phyloP scores from a whole-genome alignment of 306 rosid genomes.

The Senna siamea region DNA sequence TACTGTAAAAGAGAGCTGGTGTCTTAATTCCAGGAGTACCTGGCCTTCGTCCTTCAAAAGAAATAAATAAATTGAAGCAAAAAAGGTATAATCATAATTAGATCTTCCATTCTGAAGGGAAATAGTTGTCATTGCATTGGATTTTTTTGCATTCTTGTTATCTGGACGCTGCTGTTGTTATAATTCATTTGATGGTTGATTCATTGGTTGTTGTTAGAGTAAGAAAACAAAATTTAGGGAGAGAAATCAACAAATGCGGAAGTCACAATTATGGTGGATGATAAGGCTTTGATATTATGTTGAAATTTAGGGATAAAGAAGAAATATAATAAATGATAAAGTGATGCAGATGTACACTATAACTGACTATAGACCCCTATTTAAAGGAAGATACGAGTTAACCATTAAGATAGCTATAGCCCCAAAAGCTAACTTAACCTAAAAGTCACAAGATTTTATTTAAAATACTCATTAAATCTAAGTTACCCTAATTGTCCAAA shows the following conservation, averaged over 20 bases:
- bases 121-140: background rate
- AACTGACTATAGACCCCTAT: background rate
- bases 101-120: slow-evolving; percentile 1
- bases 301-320: background rate
- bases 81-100: background rate
- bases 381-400: background rate
- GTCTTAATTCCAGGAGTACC: slow-evolving; percentile 9
- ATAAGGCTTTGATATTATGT: background rate
- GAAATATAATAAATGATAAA: background rate
- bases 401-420: too few relatives aligned
- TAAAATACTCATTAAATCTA: too few relatives aligned
- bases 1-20: slow-evolving; percentile 2
- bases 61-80: slow-evolving; percentile 25
- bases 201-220: background rate
- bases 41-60: background rate
- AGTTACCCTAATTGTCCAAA: background rate
- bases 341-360: too few relatives aligned
- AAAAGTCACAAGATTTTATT: too few relatives aligned
- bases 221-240: background rate
- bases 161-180: background rate
- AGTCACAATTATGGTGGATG: background rate
- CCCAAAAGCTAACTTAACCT: background rate
- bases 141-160: background rate
- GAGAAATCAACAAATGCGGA: background rate
- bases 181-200: background rate